Evolutionary conservation across 768 basidiomycete genomes (phyloP).

Genomic region (Paxillus involutus): DNA sequence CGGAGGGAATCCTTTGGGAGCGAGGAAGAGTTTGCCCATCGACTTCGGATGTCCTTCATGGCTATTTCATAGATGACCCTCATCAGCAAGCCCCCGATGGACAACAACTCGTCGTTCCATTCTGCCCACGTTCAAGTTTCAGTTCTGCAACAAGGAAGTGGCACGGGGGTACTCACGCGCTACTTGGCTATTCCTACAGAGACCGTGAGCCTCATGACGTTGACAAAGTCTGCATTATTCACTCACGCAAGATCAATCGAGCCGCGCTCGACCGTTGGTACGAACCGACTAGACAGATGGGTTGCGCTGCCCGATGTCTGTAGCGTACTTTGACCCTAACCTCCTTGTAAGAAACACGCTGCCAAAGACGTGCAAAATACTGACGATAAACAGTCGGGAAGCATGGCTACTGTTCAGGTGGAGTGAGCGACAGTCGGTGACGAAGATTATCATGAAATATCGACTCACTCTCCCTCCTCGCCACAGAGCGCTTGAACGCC

Average conservation of each 20-base stretch:
- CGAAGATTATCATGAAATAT: background rate
- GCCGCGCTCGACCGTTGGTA: conserved; percentile 94
- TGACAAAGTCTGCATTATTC: background rate
- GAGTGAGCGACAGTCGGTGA: background rate
- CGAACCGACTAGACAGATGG: conserved; percentile 77
- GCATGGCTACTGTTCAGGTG: conserved; percentile 44
- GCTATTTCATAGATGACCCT: conserved; percentile 86
- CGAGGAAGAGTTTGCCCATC: conserved; percentile 19
- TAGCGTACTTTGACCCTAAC: conserved; percentile 79
- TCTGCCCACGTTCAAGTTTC: conserved; percentile 36
- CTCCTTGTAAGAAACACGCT: background rate
- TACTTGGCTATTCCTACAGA: conserved; percentile 75
- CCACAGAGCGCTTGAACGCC: background rate
- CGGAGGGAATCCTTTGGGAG: background rate
- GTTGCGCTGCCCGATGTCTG: conserved; percentile 82
- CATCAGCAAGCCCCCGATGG: conserved; percentile 77
- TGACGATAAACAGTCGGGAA: conserved; percentile 79
- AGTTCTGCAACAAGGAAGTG: background rate
- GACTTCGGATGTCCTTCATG: conserved; percentile 49
- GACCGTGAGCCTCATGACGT: background rate
- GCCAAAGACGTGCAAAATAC: conserved; percentile 12
- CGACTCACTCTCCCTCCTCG: conserved; percentile 58
- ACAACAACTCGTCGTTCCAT: conserved; percentile 90
- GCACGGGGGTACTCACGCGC: conserved; percentile 46
- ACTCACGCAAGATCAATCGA: conserved; percentile 82